Conservation (phyloP, 2,329 filamentous ascomycete genomes). For the Rutstroemia sp. region DNA sequence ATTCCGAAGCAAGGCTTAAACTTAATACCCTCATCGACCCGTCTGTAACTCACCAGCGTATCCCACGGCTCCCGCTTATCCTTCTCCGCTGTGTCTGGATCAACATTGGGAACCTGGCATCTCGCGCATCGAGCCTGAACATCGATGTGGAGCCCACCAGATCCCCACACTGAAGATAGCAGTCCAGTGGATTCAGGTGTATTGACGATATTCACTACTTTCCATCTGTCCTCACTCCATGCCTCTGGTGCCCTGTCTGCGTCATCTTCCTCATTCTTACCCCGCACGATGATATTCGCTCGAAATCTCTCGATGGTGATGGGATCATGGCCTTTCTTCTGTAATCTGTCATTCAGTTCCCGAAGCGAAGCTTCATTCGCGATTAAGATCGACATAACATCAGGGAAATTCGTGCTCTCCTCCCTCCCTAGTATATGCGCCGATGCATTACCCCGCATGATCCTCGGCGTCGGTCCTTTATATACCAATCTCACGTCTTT, state of each 20-base stretch:
- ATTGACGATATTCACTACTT: conserved; percentile 41
- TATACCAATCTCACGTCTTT: conserved; percentile 50
- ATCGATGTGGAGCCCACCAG: conserved; percentile 37
- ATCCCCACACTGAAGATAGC: background rate
- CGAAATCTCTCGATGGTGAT: conserved; percentile 55
- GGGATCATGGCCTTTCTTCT: conserved; percentile 33
- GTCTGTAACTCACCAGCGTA: conserved; percentile 48
- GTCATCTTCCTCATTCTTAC: conserved; percentile 30
- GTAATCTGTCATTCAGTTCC: conserved; percentile 50
- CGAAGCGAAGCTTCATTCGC: conserved; percentile 47
- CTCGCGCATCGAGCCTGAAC: conserved; percentile 60
- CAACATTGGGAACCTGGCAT: conserved; percentile 64
- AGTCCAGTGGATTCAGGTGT: background rate
- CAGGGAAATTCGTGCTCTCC: conserved; percentile 50
- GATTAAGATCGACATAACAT: conserved; percentile 50
- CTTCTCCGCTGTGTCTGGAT: conserved; percentile 37
- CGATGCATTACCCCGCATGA: conserved; percentile 48
- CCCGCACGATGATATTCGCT: conserved; percentile 54
- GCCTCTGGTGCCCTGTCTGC: conserved; percentile 26
- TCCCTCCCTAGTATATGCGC: conserved; percentile 45
- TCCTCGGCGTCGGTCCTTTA: conserved; percentile 51
- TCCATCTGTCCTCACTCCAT: conserved; percentile 60
- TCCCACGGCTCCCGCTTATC: conserved; percentile 45
- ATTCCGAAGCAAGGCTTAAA: conserved; percentile 63
- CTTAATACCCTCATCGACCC: conserved; percentile 54